Evolutionary conservation across 495 filamentous ascomycete species (phyloP), one percentile per base, ranked within the genome.

Genomic region (Mytilinidion resinicola): DNA sequence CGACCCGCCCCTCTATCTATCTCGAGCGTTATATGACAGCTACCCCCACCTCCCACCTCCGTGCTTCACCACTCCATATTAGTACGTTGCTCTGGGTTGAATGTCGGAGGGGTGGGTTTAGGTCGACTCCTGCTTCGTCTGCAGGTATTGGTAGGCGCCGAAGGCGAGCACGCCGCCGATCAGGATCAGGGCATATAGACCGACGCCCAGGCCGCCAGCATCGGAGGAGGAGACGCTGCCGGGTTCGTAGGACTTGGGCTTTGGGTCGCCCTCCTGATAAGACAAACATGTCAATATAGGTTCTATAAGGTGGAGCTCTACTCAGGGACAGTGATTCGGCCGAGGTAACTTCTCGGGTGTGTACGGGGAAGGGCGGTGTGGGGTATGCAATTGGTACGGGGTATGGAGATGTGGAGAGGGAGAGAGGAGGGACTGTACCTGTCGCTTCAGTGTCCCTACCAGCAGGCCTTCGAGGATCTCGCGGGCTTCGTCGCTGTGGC

Each of bases 401-500:
- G 47, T 37, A 66, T 58, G 37, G 44, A 43, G 20, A 47, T 43
- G 43, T 55, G 56, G 30, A 37, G 35, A 8, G 59, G 25, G 49
- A 55, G 49, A 58, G 48, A 61, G 55, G 56, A 39, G 58, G 43
- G 34, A 53, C 21, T 52, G 51, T 84, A 96, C 92, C 79, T 85
- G 72, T 72, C 91, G 83, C 83, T 96, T 96, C 65, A 99, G 75
- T 30, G 63, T 82, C 54, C 90, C 93, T 61, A 96, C 84, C 35
- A 85, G 76, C 60, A 96, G 77, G 62, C 85, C 83, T 21, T 85
- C 81, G 15, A 99, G 84, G 68, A 96, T 91, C 78, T 96, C 90
- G 52, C 95, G 86, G 58, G 95, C 95, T 79, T 99, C 95, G 73
- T 99, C 95, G 72, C 88, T 93, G 86, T 99, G 95, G 61, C 95